phyloP scores from a whole-genome alignment of 306 rosid genomes.

The Fragaria ananassa region DNA sequence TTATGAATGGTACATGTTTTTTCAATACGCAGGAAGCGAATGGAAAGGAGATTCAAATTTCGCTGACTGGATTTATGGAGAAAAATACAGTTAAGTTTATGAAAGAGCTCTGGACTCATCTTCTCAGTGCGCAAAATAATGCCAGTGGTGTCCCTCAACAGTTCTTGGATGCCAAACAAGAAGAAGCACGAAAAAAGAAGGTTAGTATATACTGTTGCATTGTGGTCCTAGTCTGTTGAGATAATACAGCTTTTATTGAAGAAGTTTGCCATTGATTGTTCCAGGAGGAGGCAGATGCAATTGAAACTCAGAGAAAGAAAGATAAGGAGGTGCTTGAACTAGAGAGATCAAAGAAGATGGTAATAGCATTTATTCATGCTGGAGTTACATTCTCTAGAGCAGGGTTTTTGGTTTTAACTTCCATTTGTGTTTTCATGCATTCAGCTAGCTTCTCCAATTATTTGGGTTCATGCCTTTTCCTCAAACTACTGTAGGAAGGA shows the following conservation, averaged over 20 bases:
- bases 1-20: conserved; percentile 8
- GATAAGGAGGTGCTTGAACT: conserved; percentile 68
- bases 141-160: conserved; percentile 97
- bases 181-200: conserved; percentile 77
- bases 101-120: conserved; percentile 93
- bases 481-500: conserved; percentile 99
- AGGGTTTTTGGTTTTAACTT: conserved; percentile 79
- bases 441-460: conserved; percentile 99
- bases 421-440: conserved; percentile 70
- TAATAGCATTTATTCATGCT: conserved; percentile 64
- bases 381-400: conserved; percentile 52
- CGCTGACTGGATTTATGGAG: conserved; percentile 97
- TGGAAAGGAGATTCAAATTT: conserved; percentile 89
- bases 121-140: conserved; percentile 88
- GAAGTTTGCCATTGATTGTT: conserved; percentile 26
- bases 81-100: conserved; percentile 92
- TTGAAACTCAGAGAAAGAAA: conserved; percentile 79
- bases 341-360: conserved; percentile 77
- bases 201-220: conserved; percentile 30
- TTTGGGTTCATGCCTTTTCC: conserved; percentile 99
- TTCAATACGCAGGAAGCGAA: conserved; percentile 59
- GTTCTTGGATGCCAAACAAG: conserved; percentile 93
- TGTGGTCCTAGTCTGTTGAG: conserved; percentile 14
- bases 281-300: conserved; percentile 83
- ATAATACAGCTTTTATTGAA: conserved; percentile 18